Conservation (phyloP, 2,329 filamentous ascomycete species). For the Sphaerulina vaccinii region DNA sequence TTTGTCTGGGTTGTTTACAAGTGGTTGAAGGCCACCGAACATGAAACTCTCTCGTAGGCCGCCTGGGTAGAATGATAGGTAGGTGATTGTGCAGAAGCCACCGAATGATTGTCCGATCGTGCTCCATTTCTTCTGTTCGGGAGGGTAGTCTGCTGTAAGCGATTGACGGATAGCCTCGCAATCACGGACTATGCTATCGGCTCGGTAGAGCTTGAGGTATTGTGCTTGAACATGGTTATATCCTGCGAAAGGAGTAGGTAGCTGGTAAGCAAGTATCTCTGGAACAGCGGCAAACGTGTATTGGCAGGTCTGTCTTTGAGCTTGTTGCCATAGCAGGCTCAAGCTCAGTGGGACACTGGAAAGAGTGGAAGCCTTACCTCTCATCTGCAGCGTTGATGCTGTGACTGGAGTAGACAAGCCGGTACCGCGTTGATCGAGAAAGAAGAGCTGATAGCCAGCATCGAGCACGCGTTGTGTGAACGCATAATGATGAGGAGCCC, state of each 20-base stretch:
- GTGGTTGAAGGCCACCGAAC: slow-evolving; percentile 77
- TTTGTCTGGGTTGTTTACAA: slow-evolving; percentile 68
- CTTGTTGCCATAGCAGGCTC: no score
- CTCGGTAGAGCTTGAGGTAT: slow-evolving; percentile 81
- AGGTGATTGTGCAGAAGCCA: slow-evolving; percentile 80
- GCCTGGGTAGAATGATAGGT: slow-evolving; percentile 71
- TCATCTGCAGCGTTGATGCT: slow-evolving; percentile 59
- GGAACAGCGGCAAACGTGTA: no score
- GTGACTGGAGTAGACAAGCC: slow-evolving; percentile 80
- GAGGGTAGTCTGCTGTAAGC: slow-evolving; percentile 67
- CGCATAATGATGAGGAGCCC: slow-evolving; percentile 69
- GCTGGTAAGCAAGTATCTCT: no score
- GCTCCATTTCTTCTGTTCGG: slow-evolving; percentile 74
- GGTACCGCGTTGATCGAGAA: slow-evolving; percentile 88
- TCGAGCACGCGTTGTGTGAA: slow-evolving; percentile 71
- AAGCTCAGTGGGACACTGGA: no score
- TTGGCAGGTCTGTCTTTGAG: slow-evolving; percentile 56
- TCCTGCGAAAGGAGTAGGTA: no score
- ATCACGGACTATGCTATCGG: slow-evolving; percentile 86
- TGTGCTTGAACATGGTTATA: slow-evolving; percentile 76
- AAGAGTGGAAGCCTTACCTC: no score
- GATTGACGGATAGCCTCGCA: slow-evolving; percentile 79
- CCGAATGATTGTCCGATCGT: slow-evolving; percentile 90
- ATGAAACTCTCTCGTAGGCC: slow-evolving; percentile 79
- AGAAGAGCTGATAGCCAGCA: slow-evolving; percentile 78